Conservation (phyloP, 306 rosid genomes). For the Dryas octopetala region DNA sequence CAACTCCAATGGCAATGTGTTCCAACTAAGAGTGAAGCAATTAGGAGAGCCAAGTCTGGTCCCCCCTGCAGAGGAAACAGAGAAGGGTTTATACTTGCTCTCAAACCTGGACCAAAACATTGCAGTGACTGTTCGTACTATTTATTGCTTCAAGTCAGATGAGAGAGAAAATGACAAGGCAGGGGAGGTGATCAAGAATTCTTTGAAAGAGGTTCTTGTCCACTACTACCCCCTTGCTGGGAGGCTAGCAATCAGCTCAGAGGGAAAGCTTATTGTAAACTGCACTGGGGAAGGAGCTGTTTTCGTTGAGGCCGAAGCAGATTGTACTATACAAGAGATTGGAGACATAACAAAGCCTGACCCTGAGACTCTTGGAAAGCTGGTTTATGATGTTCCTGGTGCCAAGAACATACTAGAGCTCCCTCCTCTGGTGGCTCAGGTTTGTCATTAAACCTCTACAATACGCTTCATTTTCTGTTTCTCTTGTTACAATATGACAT, state of each 20-base stretch:
- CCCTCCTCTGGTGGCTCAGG: slow-evolving; percentile 83
- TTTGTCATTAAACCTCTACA: slow-evolving; percentile 15
- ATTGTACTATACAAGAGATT: slow-evolving; percentile 49
- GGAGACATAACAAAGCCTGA: slow-evolving; percentile 80
- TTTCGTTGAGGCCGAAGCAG: slow-evolving; percentile 81
- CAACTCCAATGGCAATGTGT: slow-evolving; percentile 1
- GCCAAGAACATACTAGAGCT: slow-evolving; percentile 65
- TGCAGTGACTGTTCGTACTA: slow-evolving; percentile 57
- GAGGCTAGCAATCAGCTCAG: slow-evolving; percentile 45
- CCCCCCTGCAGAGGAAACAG: slow-evolving; percentile 53
- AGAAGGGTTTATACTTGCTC: slow-evolving; percentile 56
- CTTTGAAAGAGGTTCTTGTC: slow-evolving; percentile 65
- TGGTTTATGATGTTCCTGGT: slow-evolving; percentile 61
- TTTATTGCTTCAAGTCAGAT: slow-evolving; percentile 58
- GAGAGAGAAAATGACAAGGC: slow-evolving; percentile 55
- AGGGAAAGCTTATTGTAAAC: slow-evolving; percentile 72
- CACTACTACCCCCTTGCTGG: slow-evolving; percentile 74
- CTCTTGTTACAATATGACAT: background rate
- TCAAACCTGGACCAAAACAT: slow-evolving; percentile 77
- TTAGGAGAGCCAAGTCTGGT: slow-evolving; percentile 53
- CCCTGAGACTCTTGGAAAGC: slow-evolving; percentile 54
- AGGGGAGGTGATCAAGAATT: slow-evolving; percentile 41
- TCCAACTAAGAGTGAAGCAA: slow-evolving; percentile 38
- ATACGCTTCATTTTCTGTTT: background rate
- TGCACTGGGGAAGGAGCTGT: slow-evolving; percentile 71